phyloP scores from a whole-genome alignment of 345 rosid species.

The Aquilaria malaccensis region DNA sequence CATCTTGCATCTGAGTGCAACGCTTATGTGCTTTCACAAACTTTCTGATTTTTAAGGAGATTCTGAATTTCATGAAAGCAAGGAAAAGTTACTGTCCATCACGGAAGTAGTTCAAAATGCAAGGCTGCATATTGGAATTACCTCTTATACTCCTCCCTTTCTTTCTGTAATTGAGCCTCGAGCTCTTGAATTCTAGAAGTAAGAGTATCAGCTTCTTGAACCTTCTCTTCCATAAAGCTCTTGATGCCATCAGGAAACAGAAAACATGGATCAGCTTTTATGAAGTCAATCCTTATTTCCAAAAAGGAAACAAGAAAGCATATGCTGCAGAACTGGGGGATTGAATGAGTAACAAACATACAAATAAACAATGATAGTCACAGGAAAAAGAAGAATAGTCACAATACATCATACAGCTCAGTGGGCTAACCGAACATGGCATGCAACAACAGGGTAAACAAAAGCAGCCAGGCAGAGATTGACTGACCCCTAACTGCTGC shows the following conservation, averaged over 20 bases:
- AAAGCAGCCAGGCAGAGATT: conserved; percentile 16
- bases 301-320: background rate
- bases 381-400: background rate
- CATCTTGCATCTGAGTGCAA: conserved; percentile 51
- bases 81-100: conserved; percentile 9
- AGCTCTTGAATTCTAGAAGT: conserved; percentile 64
- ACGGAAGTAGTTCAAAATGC: background rate
- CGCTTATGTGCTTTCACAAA: conserved; percentile 64
- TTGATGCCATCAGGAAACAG: conserved; percentile 16
- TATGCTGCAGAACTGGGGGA: background rate
- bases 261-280: conserved; percentile 10
- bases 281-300: background rate
- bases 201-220: conserved; percentile 65
- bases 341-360: conserved; percentile 1
- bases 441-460: background rate
- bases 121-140: conserved; percentile 15
- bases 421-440: no score
- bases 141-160: conserved; percentile 79
- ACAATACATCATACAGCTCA: no score
- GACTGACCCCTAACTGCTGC: conserved; percentile 52
- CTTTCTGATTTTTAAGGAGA: conserved; percentile 65
- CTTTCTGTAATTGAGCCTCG: conserved; percentile 58
- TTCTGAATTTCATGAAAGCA: conserved; percentile 42
- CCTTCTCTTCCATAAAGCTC: conserved; percentile 49
- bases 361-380: background rate